Evolutionary conservation across 805 yeast genomes (phyloP).

Genomic region (Candida yuanshanica): DNA sequence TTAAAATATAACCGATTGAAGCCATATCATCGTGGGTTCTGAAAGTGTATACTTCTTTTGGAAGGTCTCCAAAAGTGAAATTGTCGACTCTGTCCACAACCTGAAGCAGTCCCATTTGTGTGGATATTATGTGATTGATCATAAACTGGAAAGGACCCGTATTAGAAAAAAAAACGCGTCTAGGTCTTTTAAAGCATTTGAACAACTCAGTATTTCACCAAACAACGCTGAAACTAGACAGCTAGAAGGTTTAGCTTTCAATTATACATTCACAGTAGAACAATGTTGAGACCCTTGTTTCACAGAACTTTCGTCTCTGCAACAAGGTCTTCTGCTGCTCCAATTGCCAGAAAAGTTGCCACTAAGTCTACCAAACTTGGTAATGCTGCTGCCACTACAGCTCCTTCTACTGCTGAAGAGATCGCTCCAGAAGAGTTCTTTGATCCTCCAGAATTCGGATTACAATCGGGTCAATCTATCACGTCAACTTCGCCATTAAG

Average conservation of each 20-base stretch:
- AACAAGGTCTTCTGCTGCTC: slow-evolving; percentile 4
- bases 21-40: slow-evolving; percentile 15
- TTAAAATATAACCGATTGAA: slow-evolving; percentile 11
- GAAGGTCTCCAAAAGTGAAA: slow-evolving; percentile 18
- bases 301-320: slow-evolving; percentile 4
- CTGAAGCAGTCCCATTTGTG: not conserved
- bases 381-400: not conserved
- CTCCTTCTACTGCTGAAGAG: not conserved
- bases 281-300: slow-evolving; percentile 1
- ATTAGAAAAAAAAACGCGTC: not conserved
- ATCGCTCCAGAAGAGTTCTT: slow-evolving; percentile 4
- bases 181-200: too few relatives aligned
- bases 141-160: not conserved
- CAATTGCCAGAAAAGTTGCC: not conserved
- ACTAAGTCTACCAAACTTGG: not conserved
- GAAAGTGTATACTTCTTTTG: slow-evolving; percentile 4
- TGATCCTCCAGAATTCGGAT: slow-evolving; percentile 20
- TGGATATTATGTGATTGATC: not conserved
- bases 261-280: too few relatives aligned
- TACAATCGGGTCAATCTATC: slow-evolving; percentile 20
- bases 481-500: slow-evolving; percentile 1
- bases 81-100: slow-evolving; percentile 20
- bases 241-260: too few relatives aligned
- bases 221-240: too few relatives aligned
- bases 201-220: too few relatives aligned